These are phyloP conservation scores for Cryptococcus sp. DNA, from an alignment of 1,284 basidiomycete genomes.

Conservation along the genomic window DNA sequence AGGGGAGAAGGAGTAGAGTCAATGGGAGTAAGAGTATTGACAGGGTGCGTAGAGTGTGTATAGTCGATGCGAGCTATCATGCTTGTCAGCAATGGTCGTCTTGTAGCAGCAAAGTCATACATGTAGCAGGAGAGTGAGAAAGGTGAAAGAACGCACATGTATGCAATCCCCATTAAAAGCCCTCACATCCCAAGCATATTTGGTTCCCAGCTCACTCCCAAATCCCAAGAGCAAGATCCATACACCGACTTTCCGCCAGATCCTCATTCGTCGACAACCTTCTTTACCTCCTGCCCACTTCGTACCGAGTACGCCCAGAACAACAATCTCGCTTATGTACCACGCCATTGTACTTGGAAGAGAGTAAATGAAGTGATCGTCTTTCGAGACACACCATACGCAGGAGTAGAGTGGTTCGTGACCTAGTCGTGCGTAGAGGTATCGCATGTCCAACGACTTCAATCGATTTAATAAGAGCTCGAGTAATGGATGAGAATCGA, in stretches of 20 bases:
- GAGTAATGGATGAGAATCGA: conserved; percentile 13
- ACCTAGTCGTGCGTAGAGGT: conserved; percentile 38
- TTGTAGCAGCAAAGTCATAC: background rate
- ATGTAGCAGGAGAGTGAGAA: background rate
- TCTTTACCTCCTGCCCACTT: conserved; percentile 15
- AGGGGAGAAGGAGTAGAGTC: background rate
- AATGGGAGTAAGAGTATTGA: background rate
- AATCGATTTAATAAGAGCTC: conserved; percentile 34
- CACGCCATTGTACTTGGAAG: conserved; percentile 26
- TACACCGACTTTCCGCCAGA: conserved; percentile 22
- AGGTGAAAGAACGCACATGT: conserved; percentile 31
- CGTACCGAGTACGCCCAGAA: conserved; percentile 33
- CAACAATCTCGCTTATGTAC: conserved; percentile 25
- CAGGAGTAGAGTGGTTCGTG: conserved; percentile 32
- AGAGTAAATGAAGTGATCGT: conserved; percentile 32
- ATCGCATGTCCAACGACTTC: conserved; percentile 27
- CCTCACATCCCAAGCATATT: conserved; percentile 26
- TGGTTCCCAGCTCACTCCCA: conserved; percentile 11
- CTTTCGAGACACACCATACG: conserved; percentile 34
- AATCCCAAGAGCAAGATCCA: conserved; percentile 22
- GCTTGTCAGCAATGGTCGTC: background rate
- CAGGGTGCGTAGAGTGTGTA: conserved; percentile 12
- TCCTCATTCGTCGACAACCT: conserved; percentile 14
- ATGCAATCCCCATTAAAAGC: conserved; percentile 29
- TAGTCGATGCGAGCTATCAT: conserved; percentile 30